phyloP scores from a whole-genome alignment of 306 rosid species.

The Ammopiptanthus mongolicus region DNA sequence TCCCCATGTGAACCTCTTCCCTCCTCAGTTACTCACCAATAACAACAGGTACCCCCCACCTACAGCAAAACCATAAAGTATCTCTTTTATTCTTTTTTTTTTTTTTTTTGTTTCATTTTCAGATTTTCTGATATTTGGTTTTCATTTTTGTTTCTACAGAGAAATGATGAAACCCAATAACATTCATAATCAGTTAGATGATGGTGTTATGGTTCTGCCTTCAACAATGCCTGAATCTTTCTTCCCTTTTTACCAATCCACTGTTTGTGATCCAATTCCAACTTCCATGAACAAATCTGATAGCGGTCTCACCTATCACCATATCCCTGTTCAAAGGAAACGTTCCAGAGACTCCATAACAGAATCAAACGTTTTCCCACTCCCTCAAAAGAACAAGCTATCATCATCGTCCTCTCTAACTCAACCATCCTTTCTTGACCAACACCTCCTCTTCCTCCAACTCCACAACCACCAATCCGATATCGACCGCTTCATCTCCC shows the following conservation, averaged over 20 bases:
- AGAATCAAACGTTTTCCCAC: constrained; percentile 11
- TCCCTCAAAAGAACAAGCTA: constrained; percentile 13
- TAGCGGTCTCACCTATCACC: constrained; percentile 41
- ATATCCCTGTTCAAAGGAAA: constrained; percentile 21
- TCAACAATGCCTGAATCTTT: constrained; percentile 26
- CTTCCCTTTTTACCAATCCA: constrained; percentile 23
- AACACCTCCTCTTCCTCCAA: constrained; percentile 22
- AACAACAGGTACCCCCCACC: constrained; percentile 48
- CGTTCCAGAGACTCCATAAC: constrained; percentile 26
- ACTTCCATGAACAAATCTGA: constrained; percentile 37
- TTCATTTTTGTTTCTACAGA: constrained; percentile 17
- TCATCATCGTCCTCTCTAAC: not conserved
- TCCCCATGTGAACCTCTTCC: constrained; percentile 34
- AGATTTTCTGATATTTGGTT: not conserved
- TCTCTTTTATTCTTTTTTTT: too few species aligned
- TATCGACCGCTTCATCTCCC: constrained; percentile 23
- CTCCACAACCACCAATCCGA: constrained; percentile 23
- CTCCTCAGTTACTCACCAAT: constrained; percentile 39
- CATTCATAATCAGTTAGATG: constrained; percentile 13
- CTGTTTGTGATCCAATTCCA: not conserved
- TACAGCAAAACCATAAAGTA: too few species aligned
- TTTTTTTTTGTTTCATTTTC: not conserved
- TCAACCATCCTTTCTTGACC: not conserved
- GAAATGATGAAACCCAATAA: constrained; percentile 23
- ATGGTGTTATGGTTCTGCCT: not conserved